These are phyloP conservation scores for Camellia granthamiana DNA, from an alignment of 148 eudicot genomes.

Conservation along the genomic window DNA sequence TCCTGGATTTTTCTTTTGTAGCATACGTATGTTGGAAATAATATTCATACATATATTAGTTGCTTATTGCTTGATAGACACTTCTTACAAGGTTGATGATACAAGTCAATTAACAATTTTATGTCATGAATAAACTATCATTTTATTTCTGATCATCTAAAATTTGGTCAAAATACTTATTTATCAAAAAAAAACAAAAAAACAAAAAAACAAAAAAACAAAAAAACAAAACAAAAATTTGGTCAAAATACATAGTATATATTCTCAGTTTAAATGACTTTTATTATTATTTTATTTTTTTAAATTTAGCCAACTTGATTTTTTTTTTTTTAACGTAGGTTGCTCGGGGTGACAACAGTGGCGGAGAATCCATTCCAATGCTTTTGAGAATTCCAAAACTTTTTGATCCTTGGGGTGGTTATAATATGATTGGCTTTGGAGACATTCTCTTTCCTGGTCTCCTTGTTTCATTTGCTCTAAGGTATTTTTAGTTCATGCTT, in stretches of 20 bases:
- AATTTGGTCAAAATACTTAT: not conserved
- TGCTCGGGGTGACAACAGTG: slow-evolving; percentile 73
- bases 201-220: no score
- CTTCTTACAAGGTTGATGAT: no score
- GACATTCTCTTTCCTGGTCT: slow-evolving; percentile 94
- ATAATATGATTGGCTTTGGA: slow-evolving; percentile 89
- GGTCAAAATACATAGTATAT: not conserved
- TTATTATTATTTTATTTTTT: not conserved
- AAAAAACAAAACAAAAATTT: no score
- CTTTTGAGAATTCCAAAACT: slow-evolving; percentile 72
- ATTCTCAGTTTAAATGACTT: not conserved
- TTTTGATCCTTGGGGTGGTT: slow-evolving; percentile 79
- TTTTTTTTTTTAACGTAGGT: slow-evolving; percentile 39
- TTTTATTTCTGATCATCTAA: not conserved
- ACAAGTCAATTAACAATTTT: not conserved
- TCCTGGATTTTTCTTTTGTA: no score
- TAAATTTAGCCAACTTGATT: not conserved
- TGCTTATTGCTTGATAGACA: no score
- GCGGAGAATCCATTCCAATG: slow-evolving; percentile 83
- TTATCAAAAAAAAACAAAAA: no score
- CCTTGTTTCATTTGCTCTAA: slow-evolving; percentile 60
- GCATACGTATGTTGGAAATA: no score
- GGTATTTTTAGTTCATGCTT: slow-evolving; percentile 35
- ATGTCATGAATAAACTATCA: not conserved
- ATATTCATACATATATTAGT: no score